Base-by-base conservation (phyloP, 2,329 filamentous ascomycete species). In the Diaporthe citri region DNA sequence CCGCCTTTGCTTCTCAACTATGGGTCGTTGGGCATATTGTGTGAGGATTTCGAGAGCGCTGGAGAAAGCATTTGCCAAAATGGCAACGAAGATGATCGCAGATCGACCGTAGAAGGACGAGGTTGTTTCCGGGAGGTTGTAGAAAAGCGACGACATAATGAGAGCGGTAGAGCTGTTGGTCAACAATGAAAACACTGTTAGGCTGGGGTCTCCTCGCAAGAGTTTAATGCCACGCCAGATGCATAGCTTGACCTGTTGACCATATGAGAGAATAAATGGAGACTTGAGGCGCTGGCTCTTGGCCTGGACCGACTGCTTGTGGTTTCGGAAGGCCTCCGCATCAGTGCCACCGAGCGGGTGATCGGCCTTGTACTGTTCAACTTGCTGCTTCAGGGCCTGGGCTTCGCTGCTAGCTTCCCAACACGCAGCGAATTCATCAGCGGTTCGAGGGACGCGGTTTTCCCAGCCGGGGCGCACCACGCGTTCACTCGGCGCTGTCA, bases 1-100 rank as follows among this genome's bases (percentile, higher is more conserved):
- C 74, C 93, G 91, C 73, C 89, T 86, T 79, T 98, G 96, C 82
- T 98, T 98, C 82, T 98, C 95, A 75, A 98, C 94, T 79, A 98
- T 97, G 1, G 94, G 93, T 51, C 96, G 93, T 89, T 98, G 95
- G 2, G 94, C 90, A 81, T 97, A 98, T 6, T 97, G 89, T 0
- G 94, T 95, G 43, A 97, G 84, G 81, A 98, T 97, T 83, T 97
- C 95, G 55, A 97, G 89, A 74, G 93, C 93, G 81, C 91, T 93
- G 76, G 92, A 89, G 80, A 97, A 97, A 59, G 94, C 95, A 83
- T 97, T 97, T 86, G 97, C 92, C 76, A 98, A 87, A 80, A 95
- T 92, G 78, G 94, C 94, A 81, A 97, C 97, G 90, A 97, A 98
- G 70, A 98, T 87, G 31, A 97, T 87, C 57, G 94, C 92, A 77